phyloP scores from a whole-genome alignment of 2,329 filamentous ascomycete genomes.

The Colletotrichum ledebouriae region DNA sequence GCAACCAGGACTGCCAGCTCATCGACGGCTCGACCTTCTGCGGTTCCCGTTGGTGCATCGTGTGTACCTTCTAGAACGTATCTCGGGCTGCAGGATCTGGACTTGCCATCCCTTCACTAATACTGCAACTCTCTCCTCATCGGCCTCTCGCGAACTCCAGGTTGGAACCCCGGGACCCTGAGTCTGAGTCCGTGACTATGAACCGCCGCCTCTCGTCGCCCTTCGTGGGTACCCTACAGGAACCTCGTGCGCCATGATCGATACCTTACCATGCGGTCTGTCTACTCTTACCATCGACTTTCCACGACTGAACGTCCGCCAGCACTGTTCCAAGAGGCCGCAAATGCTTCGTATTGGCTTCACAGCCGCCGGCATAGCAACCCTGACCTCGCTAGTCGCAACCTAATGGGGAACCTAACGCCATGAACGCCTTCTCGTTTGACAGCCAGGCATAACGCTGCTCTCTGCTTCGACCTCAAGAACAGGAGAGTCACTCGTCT shows the following conservation, averaged over 20 bases:
- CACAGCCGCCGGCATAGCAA: constrained; percentile 22
- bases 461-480: not conserved
- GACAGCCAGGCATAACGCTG: constrained; percentile 27
- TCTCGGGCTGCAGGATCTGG: constrained; percentile 28
- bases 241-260: constrained; percentile 24
- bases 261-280: constrained; percentile 36
- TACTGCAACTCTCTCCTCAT: constrained; percentile 18
- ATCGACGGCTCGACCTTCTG: constrained; percentile 34
- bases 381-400: constrained; percentile 23
- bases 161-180: constrained; percentile 14
- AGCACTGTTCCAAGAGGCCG: constrained; percentile 13
- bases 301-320: constrained; percentile 34
- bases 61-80: constrained; percentile 27
- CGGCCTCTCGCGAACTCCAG: not conserved
- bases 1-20: constrained; percentile 34
- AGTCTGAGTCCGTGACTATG: not conserved
- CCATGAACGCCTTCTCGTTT: constrained; percentile 22
- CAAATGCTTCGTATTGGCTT: constrained; percentile 20
- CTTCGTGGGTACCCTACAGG: constrained; percentile 15
- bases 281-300: constrained; percentile 1
- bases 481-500: not conserved
- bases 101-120: constrained; percentile 14
- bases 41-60: constrained; percentile 39
- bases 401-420: constrained; percentile 34
- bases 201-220: constrained; percentile 1